Base-by-base conservation (phyloP, 176 grass and related monocot species). In the Oryza longistaminata region DNA sequence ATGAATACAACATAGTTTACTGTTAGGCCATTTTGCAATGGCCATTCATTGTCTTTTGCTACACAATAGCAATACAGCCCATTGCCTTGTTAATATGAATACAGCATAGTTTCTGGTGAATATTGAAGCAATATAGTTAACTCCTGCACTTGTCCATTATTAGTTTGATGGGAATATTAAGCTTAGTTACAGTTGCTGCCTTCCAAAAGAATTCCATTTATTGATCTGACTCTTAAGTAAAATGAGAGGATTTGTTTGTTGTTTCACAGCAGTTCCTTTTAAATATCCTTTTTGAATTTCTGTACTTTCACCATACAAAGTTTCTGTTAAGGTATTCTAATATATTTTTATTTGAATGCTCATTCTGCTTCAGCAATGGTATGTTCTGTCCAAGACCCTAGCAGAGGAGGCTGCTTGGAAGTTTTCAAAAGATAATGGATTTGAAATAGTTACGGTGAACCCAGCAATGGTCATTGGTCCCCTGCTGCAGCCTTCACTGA, bases 351-450 rank as follows among this genome's bases (percentile, higher is more conserved):
- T 72, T 35, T 68, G 74, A 74, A 15, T 73, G 3, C 68, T 61
- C 11, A 85, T 35, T 78, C 31, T 53, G 17, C 55, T 67, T 71
- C 76, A 94, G 92, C 58, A 77, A 82, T 94, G 92, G 89, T 94
- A 94, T 81, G 76, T 84, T 37, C 60, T 91, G 29, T 94, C 92
- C 7, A 94, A 94, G 86, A 91, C 92, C 3, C 84, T 91, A 75
- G 86, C 89, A 21, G 92, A 94, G 68, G 66, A 91, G 34, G 83
- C 92, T 89, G 89, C 86, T 71, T 94, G 88, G 88, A 87, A 89
- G 75, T 88, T 91, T 66, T 74, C 92, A 46, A 88, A 80, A 81
- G 92, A 94, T 13, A 91, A 85, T 86, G 88, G 70, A 33, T 31
- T 89, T 6, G 80, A 91, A 45, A 81, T 94, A 26, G 22, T 91